phyloP scores from a whole-genome alignment of 352 stramenopile species.

The Globisporangium paroecandrum region DNA sequence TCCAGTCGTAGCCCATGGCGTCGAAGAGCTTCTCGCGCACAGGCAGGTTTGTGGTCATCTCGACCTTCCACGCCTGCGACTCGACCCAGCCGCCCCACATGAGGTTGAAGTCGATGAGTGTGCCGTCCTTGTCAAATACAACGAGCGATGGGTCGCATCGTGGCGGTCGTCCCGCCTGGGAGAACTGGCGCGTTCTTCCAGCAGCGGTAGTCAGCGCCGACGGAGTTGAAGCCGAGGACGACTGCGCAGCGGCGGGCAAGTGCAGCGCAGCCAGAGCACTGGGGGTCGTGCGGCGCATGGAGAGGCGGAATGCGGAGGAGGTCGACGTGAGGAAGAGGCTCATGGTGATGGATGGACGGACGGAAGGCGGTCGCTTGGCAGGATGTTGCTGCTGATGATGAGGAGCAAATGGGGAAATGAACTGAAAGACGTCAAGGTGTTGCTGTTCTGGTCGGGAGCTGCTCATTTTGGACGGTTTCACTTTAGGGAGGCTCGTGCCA shows the following conservation, averaged over 20 bases:
- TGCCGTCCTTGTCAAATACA: conserved; percentile 89
- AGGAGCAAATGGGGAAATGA: conserved; percentile 13
- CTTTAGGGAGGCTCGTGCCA: neutral
- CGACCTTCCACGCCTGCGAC: conserved; percentile 78
- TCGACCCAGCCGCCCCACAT: conserved; percentile 89
- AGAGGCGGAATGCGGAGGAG: conserved; percentile 6
- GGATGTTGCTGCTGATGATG: neutral
- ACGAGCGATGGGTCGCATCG: conserved; percentile 69
- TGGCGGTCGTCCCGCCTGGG: conserved; percentile 15
- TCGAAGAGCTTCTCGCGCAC: conserved; percentile 84
- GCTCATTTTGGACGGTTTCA: neutral
- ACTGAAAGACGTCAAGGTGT: neutral
- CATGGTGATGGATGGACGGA: neutral
- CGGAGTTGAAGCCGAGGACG: neutral
- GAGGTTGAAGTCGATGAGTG: conserved; percentile 88
- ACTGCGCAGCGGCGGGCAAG: neutral
- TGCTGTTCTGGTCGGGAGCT: neutral
- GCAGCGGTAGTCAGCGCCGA: neutral
- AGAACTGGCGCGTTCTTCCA: conserved; percentile 1
- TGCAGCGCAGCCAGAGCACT: conserved; percentile 1
- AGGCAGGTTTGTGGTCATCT: conserved; percentile 76
- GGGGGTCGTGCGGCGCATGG: conserved; percentile 7
- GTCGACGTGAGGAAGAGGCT: conserved; percentile 12
- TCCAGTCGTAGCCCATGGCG: conserved; percentile 87
- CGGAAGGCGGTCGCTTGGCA: neutral